Evolutionary conservation across 371 early-diverging fungal species (phyloP), one percentile per base, ranked within the genome.

Genomic region (Saksenaea vasiformis): DNA sequence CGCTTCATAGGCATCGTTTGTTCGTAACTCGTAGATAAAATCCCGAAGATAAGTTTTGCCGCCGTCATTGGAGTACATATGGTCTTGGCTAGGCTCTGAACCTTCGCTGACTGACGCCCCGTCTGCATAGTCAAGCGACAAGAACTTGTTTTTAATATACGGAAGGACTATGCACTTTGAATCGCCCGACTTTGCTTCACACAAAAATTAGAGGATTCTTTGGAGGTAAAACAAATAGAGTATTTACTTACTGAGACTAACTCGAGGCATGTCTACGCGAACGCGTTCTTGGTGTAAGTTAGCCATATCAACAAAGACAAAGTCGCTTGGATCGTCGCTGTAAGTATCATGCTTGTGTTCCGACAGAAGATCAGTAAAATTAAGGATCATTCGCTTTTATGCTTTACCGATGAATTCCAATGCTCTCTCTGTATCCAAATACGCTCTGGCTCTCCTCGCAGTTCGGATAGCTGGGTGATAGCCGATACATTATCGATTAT

Each of bases 271-370:
- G 15, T 73, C 61, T 17, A 66, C 63, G 22, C 71, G 58, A 1
- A 70, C 68, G 13, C 73, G 60, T 44, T 79, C 80, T 17, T 76
- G 77, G 14, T 63, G 73, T 53, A 65, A 61, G 27, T 74, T 70
- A n/a, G 70, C 69, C 22, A 68, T 68, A 54, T 77, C 77, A n/a
- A 70, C 71, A 61, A 68, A 77, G 17, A 75, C 73, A 47, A 68
- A 53, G 19, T 80, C 73, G 7, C 71, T 61, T 1, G 64, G 28
- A 3, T 71, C 74, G 13, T 72, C 69, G 27, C 60, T 61, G 60
- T 71, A 73, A 3, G 70, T 68, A 31, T 69, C 62, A 54, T 66
- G 60, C 78, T 78, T 44, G 24, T 44, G 31, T 47, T 41, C 22
- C 10, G 8, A 9, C 3, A 22, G 51, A 47, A 22, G 22, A 22